A percentile compares a stretch with the other conserved stretches of the same genome.
These are phyloP conservation scores for Magnaporthales sp. DNA, from an alignment of 2,329 filamentous ascomycete genomes.

Conservation along the genomic window DNA sequence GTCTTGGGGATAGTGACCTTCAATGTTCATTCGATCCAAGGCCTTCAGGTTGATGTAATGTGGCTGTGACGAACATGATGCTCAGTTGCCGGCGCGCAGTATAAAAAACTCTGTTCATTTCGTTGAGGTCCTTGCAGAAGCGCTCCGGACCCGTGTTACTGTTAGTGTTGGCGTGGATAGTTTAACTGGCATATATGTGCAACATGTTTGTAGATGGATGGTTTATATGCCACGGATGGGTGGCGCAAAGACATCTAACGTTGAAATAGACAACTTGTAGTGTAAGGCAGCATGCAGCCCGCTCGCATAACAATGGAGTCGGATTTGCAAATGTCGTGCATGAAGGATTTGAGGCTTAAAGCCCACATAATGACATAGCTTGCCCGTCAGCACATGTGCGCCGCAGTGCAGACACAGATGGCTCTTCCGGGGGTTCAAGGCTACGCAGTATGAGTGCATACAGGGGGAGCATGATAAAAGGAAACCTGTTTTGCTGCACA, in stretches of 20 bases:
- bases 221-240: not conserved
- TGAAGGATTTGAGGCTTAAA: constrained; percentile 4
- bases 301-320: not conserved
- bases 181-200: not conserved
- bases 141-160: not conserved
- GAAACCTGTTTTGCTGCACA: not conserved
- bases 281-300: not conserved
- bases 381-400: not conserved
- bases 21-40: not conserved
- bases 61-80: not conserved
- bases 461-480: not conserved
- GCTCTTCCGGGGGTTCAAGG: not conserved
- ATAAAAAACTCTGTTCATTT: not conserved
- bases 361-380: not conserved
- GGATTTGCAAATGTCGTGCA: constrained; percentile 2
- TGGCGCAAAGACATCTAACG: not conserved
- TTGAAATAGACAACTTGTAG: constrained; percentile 4
- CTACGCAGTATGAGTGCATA: not conserved
- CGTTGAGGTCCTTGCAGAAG: not conserved
- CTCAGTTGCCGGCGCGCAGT: not conserved
- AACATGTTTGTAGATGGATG: not conserved
- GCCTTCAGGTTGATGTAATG: not conserved
- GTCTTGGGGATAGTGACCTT: not conserved
- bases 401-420: not conserved
- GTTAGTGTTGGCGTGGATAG: not conserved